Evolutionary conservation across 2,329 filamentous ascomycete genomes (phyloP), one percentile per base, ranked within the genome.

Genomic region (Myriangium duriaei): DNA sequence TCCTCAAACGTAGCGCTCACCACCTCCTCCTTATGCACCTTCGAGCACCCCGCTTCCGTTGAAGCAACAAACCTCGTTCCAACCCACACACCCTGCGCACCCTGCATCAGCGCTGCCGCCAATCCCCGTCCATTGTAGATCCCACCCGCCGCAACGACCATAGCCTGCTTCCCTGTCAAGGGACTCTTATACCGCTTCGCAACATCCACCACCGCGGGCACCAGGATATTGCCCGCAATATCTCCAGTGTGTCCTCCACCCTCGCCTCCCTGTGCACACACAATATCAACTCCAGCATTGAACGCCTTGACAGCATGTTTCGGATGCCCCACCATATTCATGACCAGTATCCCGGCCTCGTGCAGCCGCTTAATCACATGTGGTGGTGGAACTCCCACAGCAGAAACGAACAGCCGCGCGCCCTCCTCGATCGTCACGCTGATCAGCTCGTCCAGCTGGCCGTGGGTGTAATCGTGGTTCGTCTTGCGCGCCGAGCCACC

Each of bases 291-390:
- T 30, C 88, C 88, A 0, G 79, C 73, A 34, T 85, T 75, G 3
- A 96, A 66, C 2, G 87, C 87, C 64, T 95, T 95, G 56, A 79
- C 73, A 1, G 87, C 87, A 58, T 96, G 88, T 56, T 81, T 85
- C 2, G 88, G 87, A 51, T 87, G 82, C 0, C 88, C 88, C 13
- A 95, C 86, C 87, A 95, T 95, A 59, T 95, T 95, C 86, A 95
- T 95, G 24, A 95, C 70, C 42, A 92, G 56, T 29, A 96, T 81
- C 0, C 81, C 82, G 0, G 81, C 79, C 6, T 70, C 68, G 54
- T 96, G 88, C 31, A 96, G 67, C 32, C 76, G 65, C 48, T 83
- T 76, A 41, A 95, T 80, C 4, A 87, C 74, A 41, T 66, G 59
- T 32, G 66, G 64, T 0, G 87, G 84, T 11, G 88, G 88, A 14